Evolutionary conservation across 1,139 yeast species (phyloP).

Genomic region (Candida tetrigidarum): DNA sequence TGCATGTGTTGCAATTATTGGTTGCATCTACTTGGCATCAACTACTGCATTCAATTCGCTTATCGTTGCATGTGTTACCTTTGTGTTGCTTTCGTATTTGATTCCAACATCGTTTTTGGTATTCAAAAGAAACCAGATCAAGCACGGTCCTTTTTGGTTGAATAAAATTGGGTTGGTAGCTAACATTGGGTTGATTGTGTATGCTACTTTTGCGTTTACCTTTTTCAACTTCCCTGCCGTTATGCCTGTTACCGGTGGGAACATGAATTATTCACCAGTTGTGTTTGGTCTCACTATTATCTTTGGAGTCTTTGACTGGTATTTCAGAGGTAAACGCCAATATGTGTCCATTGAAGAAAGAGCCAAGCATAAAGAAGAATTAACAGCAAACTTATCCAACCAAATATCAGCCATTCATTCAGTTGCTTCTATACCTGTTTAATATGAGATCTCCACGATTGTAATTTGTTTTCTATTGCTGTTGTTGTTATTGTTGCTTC

Average conservation of each 20-base stretch:
- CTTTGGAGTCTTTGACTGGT: slow-evolving; percentile 42
- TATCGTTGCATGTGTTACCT: slow-evolving; percentile 41
- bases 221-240: slow-evolving; percentile 49
- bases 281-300: slow-evolving; percentile 39
- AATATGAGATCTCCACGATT: too few relatives aligned
- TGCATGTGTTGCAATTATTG: slow-evolving; percentile 39
- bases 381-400: slow-evolving; percentile 31
- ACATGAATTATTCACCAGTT: slow-evolving; percentile 51
- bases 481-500: too few relatives aligned
- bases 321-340: slow-evolving; percentile 37
- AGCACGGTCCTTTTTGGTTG: slow-evolving; percentile 56
- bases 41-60: slow-evolving; percentile 47
- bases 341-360: slow-evolving; percentile 31
- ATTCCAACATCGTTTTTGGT: slow-evolving; percentile 39
- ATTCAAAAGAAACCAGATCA: slow-evolving; percentile 38
- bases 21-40: slow-evolving; percentile 46
- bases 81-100: slow-evolving; percentile 38
- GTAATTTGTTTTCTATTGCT: neutral
- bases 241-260: slow-evolving; percentile 48
- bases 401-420: slow-evolving; percentile 30
- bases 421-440: slow-evolving; percentile 20
- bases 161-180: slow-evolving; percentile 26
- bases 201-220: slow-evolving; percentile 46
- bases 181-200: slow-evolving; percentile 19
- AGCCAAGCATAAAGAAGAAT: slow-evolving; percentile 25